Evolutionary conservation across 176 grass and related monocot genomes (phyloP), one percentile per base, ranked within the genome.

Genomic region (Canna indica): DNA sequence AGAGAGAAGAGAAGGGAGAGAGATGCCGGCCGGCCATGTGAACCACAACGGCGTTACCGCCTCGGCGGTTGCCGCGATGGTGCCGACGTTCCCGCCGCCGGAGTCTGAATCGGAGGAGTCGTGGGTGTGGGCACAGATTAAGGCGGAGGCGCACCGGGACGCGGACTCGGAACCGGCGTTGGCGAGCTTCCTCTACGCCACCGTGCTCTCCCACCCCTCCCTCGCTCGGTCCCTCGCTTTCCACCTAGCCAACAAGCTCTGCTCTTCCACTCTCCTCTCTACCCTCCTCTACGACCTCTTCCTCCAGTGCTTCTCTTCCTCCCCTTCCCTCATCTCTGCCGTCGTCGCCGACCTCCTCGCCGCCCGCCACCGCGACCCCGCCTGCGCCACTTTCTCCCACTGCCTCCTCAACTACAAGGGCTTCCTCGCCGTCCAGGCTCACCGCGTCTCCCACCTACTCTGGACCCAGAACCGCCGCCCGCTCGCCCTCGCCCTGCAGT

Each of bases 381-480:
- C 91, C 26, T 91, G 88, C 75, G 75, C 70, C 0, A 84, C 85
- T 0, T 96, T 86, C 80, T 88, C 91, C 30, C 91, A 96, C 83
- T 91, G 91, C 79, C 81, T 96, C 45, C 83, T 96, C 75, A 96
- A 96, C 81, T 96, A 96, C 81, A 96, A 96, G 73, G 91, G 91
- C 5, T 96, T 96, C 79, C 85, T 96, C 72, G 91, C 91, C 77
- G 70, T 96, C 64, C 91, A 96, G 83, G 88, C 91, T 20, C 91
- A 96, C 66, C 77, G 91, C 36, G 76, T 96, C 36, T 84, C 91
- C 16, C 91, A 96, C 71, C 79, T 91, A 26, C 88, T 96, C 36
- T 96, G 91, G 91, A 42, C 34, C 39, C 88, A 96, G 72, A 50
- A 52, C 64, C 88, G 91, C 59, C 81, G 83, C 70, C 78, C 88